phyloP scores from a whole-genome alignment of 306 rosid genomes.

The Crotalaria pallida region DNA sequence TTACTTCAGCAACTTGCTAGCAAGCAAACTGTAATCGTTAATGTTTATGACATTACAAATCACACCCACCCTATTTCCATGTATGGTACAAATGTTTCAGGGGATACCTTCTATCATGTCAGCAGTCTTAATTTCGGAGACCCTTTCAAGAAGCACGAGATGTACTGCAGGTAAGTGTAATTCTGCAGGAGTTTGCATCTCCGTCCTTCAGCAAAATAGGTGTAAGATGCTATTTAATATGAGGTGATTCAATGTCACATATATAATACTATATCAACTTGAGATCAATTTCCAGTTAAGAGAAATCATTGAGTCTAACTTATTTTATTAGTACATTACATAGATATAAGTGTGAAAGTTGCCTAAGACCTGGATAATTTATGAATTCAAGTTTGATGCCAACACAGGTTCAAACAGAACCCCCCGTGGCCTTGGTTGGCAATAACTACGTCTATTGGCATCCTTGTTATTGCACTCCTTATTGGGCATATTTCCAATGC shows the following conservation, averaged over 20 bases:
- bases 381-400: constrained; percentile 1
- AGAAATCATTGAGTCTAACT: not conserved
- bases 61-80: constrained; percentile 52
- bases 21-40: not conserved
- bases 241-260: not conserved
- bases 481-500: constrained; percentile 60
- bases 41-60: not conserved
- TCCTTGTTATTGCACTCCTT: constrained; percentile 59
- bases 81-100: constrained; percentile 60
- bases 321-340: not conserved
- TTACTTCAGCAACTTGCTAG: constrained; percentile 68
- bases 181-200: not conserved
- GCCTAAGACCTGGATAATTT: not conserved
- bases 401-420: constrained; percentile 35
- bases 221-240: not conserved
- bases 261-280: not conserved
- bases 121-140: constrained; percentile 67
- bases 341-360: not conserved
- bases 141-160: constrained; percentile 69
- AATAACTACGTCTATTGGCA: constrained; percentile 52
- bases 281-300: not conserved
- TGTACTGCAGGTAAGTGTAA: constrained; percentile 63
- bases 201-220: not conserved
- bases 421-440: constrained; percentile 66
- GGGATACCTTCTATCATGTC: constrained; percentile 42